These are phyloP conservation scores for Cylindrodendrum hubeiense DNA, from an alignment of 2,329 filamentous ascomycete species.

Conservation along the genomic window DNA sequence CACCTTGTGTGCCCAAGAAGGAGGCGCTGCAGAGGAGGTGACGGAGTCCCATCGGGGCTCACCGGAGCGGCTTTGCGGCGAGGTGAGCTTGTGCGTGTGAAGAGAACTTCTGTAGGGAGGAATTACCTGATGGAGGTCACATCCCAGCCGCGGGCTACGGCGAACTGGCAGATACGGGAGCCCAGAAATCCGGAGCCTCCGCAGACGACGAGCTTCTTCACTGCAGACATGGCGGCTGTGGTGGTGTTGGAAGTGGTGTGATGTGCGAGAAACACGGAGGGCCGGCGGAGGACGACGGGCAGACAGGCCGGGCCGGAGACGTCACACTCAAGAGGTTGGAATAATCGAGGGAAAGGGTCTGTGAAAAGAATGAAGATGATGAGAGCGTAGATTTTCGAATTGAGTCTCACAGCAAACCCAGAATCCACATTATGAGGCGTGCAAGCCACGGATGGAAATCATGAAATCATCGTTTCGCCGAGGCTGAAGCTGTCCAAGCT, in stretches of 20 bases:
- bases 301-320: not conserved
- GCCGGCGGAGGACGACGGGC: not conserved
- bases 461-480: conserved; percentile 45
- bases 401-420: conserved; percentile 15
- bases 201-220: conserved; percentile 88
- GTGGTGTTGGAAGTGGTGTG: conserved; percentile 36
- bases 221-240: conserved; percentile 62
- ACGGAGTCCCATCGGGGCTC: conserved; percentile 87
- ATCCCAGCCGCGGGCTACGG: conserved; percentile 87
- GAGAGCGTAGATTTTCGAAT: conserved; percentile 24
- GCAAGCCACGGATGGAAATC: conserved; percentile 33
- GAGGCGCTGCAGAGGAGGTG: conserved; percentile 76
- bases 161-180: conserved; percentile 90
- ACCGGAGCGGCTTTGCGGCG: conserved; percentile 80
- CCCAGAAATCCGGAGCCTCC: conserved; percentile 95
- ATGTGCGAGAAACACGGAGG: conserved; percentile 29
- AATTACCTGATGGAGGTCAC: conserved; percentile 90
- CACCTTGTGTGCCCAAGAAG: conserved; percentile 85
- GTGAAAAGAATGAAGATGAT: not conserved
- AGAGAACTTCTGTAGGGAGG: not conserved
- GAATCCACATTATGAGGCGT: conserved; percentile 10
- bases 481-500: conserved; percentile 35
- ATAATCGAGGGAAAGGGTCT: not conserved
- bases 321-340: not conserved
- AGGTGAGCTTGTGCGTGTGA: conserved; percentile 32